phyloP scores from a whole-genome alignment of 805 yeast genomes.

The Saturnispora galanensis region DNA sequence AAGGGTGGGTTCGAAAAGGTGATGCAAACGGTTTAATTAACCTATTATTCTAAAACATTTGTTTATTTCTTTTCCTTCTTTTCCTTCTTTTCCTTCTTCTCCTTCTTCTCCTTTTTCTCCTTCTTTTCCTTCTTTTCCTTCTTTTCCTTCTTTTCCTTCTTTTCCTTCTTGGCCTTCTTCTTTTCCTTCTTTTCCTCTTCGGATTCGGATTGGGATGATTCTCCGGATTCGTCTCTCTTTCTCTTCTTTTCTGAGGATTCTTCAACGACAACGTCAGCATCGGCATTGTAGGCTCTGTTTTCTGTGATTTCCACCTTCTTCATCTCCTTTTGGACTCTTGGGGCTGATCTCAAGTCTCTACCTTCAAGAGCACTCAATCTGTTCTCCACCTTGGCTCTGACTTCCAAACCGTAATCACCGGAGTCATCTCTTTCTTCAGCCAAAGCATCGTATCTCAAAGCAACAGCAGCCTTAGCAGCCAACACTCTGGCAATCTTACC shows the following conservation, averaged over 20 bases:
- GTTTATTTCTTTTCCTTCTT: conserved; percentile 18
- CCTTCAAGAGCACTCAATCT: conserved; percentile 95
- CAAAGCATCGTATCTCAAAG: conserved; percentile 91
- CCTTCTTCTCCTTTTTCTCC: conserved; percentile 26
- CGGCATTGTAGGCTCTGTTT: conserved; percentile 85
- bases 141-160: conserved; percentile 19
- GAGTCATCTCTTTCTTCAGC: conserved; percentile 95
- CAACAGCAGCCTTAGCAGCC: conserved; percentile 97
- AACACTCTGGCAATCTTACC: conserved; percentile 98
- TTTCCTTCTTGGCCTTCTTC: conserved; percentile 17
- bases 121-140: conserved; percentile 21
- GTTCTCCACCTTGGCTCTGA: conserved; percentile 87
- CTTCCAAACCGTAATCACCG: conserved; percentile 86
- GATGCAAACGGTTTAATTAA: conserved; percentile 12
- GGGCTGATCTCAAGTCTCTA: conserved; percentile 85
- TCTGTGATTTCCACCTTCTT: conserved; percentile 81
- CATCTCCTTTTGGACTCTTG: conserved; percentile 71
- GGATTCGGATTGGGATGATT: conserved; percentile 17
- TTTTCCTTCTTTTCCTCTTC: conserved; percentile 16
- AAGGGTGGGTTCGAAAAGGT: no score
- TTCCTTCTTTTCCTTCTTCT: conserved; percentile 24
- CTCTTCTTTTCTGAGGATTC: conserved; percentile 15
- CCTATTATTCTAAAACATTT: conserved; percentile 19
- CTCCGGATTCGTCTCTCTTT: conserved; percentile 15
- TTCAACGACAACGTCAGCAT: conserved; percentile 52